A percentile compares a stretch with the other conserved stretches of the same genome.
These are phyloP conservation scores for Trichoderma parareesei DNA, from an alignment of 495 filamentous ascomycete species.

Conservation along the genomic window DNA sequence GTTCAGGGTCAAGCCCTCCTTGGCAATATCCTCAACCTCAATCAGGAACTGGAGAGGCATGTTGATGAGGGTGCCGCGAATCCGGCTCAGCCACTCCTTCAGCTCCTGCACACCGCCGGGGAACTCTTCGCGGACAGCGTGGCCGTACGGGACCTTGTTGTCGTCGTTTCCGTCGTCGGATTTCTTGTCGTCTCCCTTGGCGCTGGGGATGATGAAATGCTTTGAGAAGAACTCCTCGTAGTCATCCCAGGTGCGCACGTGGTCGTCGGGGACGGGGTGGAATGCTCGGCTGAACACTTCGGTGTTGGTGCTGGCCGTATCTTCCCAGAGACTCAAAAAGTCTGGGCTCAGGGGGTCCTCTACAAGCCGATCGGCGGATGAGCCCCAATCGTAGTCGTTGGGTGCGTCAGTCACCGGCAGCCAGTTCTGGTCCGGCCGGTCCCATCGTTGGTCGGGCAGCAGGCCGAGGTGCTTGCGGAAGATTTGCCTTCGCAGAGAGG, in stretches of 20 bases:
- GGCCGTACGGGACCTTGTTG: conserved; percentile 62
- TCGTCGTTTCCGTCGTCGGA: conserved; percentile 22
- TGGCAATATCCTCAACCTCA: conserved; percentile 75
- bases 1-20: conserved; percentile 75
- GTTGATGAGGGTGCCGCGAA: conserved; percentile 78
- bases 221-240: conserved; percentile 75
- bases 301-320: conserved; percentile 69
- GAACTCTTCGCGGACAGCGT: conserved; percentile 81
- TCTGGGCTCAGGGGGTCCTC: conserved; percentile 62
- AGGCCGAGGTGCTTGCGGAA: conserved; percentile 90
- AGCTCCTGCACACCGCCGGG: conserved; percentile 56
- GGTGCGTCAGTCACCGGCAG: conserved; percentile 58
- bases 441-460: conserved; percentile 58
- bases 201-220: conserved; percentile 55
- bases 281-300: conserved; percentile 80
- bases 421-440: conserved; percentile 61
- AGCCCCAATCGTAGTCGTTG: conserved; percentile 78
- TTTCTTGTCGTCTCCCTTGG: conserved; percentile 23
- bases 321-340: conserved; percentile 65
- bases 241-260: conserved; percentile 69
- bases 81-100: conserved; percentile 67
- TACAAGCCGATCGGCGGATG: conserved; percentile 63
- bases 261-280: conserved; percentile 79
- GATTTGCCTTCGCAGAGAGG: conserved; percentile 73
- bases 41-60: conserved; percentile 89